Base-by-base conservation (phyloP, 495 filamentous ascomycete species). In the Ramalina intermedia region DNA sequence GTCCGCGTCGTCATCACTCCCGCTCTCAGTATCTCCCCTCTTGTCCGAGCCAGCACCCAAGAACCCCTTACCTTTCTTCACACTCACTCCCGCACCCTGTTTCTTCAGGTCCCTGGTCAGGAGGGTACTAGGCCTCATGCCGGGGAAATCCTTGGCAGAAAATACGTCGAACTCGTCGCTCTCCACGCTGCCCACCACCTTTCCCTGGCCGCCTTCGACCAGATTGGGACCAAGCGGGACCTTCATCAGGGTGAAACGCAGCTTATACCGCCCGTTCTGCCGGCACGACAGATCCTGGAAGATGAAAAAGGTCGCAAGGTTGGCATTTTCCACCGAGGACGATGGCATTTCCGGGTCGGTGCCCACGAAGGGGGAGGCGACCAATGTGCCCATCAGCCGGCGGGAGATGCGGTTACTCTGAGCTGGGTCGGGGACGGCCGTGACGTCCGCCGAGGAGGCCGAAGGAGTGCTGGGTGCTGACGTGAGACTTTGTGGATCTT, bases 121-220 rank as follows among this genome's bases (percentile, higher is more conserved):
- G 13, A 35, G 40, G 33, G 58, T 60, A 37, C 59, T 61, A 16
- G 58, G 79, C 47, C 79, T 70, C 91, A 96, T 95, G 7, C 91
- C 90, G 0, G 87, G 86, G 54, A 96, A 96, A 62, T 96, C 90
- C 61, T 96, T 96, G n/a, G 90, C 87, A 17, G 86, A 87, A 62
- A 81, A 95, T 18, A 96, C 91, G 20, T 81, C 79, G 60, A 96
- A 96, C 14, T 47, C 45, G 12, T 61, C 54, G 42, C 55, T 60
- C 18, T 57, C 55, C 26, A 60, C 47, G 16, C 27, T 48, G 11
- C 52, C 49, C n/a, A 49, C 39, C 14, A 57, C 50, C 16, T 42
- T 56, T 2, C 51, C 46, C 45, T 27, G 46, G 27, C 40, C 44
- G 16, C 49, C 53, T 33, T 48, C 39, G 6, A 36, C 23, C 53